Evolutionary conservation across 192 early-diverging fungal genomes (phyloP), one percentile per base, ranked within the genome.

Genomic region (Globomyces pollinis-pini): DNA sequence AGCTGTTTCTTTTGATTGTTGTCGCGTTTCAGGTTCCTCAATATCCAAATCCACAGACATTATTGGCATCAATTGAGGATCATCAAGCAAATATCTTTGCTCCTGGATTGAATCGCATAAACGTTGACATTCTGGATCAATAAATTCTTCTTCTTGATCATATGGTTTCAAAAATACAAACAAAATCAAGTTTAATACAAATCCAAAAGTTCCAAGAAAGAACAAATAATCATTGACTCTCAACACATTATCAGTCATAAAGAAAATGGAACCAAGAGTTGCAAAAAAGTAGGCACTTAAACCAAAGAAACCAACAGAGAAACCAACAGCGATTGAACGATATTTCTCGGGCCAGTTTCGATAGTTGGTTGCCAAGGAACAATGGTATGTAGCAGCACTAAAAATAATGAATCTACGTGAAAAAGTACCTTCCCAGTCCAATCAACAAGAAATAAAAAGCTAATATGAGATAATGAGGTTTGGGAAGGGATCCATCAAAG

Each of bases 331-430:
- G 5, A 30, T 55, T 11, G 26, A 21, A 15, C 33, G 18, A 55
- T 55, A 33, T 20, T 55, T 20, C 49, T 55, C 7, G 13, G 31
- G 34, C 31, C 31, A 55, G 53, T 55, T 55, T 55, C 53, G 12
- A n/a, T 44, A 50, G 33, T 55, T 55, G 31, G 53, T 55, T 1
- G 53, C 18, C 33, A 55, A 50, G 0, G 53, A 20, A 55, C 5
- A 5, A n/a, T 55, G 53, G n/a, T 55, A 55, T n/a, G n/a, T n/a
- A n/a, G n/a, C n/a, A n/a, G n/a, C n/a, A n/a, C n/a, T n/a, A n/a
- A n/a, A n/a, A 28, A 28, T 28, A n/a, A 11, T 4, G 23, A n/a
- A n/a, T n/a, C n/a, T n/a, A n/a, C n/a, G n/a, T n/a, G n/a, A n/a
- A n/a, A n/a, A n/a, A n/a, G 13, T 12, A 9, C 13, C 13, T 50